A percentile compares a stretch with the other conserved stretches of the same genome.
phyloP scores from a whole-genome alignment of 1,284 basidiomycete species.

The Marasmius sp. region DNA sequence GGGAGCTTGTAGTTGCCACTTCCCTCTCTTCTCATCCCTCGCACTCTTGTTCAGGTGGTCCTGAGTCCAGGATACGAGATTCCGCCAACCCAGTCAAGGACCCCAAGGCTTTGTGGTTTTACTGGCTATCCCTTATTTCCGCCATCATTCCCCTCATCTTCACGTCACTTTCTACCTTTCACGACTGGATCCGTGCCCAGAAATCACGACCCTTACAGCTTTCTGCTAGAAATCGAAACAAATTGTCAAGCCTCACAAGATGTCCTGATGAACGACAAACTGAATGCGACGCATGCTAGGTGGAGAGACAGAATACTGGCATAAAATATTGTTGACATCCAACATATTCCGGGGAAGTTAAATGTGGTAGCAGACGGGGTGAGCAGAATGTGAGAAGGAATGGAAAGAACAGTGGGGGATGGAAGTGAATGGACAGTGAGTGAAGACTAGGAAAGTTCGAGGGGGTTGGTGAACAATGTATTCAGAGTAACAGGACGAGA shows the following conservation, averaged over 20 bases:
- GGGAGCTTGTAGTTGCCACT: too few species aligned
- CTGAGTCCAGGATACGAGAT: too few species aligned
- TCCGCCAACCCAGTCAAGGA: too few species aligned
- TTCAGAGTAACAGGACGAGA: conserved; percentile 11
- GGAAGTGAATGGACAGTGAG: conserved; percentile 31
- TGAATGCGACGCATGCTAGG: conserved; percentile 12
- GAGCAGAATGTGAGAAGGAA: conserved; percentile 12
- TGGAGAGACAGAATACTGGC: conserved; percentile 18
- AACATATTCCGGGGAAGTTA: conserved; percentile 14
- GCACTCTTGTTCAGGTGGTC: too few species aligned
- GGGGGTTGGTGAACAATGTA: conserved; percentile 29
- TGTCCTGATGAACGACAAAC: conserved; percentile 10
- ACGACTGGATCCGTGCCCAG: too few species aligned
- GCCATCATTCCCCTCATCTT: too few species aligned
- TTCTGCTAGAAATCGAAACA: conserved; percentile 20
- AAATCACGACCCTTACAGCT: too few species aligned
- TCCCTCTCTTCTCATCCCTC: too few species aligned
- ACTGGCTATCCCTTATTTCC: too few species aligned
- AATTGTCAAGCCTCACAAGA: conserved; percentile 22
- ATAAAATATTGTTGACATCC: conserved; percentile 14
- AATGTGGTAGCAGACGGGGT: conserved; percentile 16
- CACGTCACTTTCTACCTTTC: too few species aligned
- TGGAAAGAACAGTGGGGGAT: conserved; percentile 19
- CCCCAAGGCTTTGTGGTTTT: too few species aligned
- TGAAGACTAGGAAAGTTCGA: background rate